Conservation (phyloP, 2,329 filamentous ascomycete species). For the Lachnum nothofagi region DNA sequence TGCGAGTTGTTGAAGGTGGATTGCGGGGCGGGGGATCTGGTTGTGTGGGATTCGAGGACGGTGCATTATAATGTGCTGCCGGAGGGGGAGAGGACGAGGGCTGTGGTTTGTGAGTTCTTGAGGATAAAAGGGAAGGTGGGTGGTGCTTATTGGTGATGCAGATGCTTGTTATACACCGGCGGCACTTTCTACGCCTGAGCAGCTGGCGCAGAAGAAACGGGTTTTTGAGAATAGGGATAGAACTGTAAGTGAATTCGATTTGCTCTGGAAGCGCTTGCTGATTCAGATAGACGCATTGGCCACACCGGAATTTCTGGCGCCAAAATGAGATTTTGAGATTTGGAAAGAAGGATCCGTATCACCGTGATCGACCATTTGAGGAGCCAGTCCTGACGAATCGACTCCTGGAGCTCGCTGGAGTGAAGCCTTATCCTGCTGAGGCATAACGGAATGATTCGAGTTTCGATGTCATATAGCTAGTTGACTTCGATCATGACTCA, state of each 20-base stretch:
- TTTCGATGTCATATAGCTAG: too few species aligned
- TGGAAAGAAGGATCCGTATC: conserved; percentile 16
- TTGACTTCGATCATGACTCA: too few species aligned
- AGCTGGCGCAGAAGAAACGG: conserved; percentile 1
- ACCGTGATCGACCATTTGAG: conserved; percentile 14
- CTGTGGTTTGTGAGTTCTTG: conserved; percentile 10
- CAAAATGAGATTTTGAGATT: conserved; percentile 13
- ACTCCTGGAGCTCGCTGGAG: conserved; percentile 13
- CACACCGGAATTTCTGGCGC: conserved; percentile 16
- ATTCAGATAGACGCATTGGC: conserved; percentile 9
- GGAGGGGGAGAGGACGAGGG: background rate
- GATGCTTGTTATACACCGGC: conserved; percentile 15
- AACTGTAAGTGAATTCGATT: background rate
- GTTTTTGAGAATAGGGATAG: conserved; percentile 2
- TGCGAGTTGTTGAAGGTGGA: conserved; percentile 38
- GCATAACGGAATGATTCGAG: background rate
- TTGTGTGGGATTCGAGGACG: conserved; percentile 25
- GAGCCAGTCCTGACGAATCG: conserved; percentile 13
- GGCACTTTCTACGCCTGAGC: conserved; percentile 2
- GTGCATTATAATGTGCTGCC: background rate
- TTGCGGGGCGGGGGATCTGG: conserved; percentile 39
- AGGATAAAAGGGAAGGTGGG: too few species aligned
- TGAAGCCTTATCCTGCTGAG: conserved; percentile 7
- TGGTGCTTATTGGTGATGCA: background rate
- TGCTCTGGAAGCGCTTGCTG: background rate